Evolutionary conservation across 176 grass and related monocot species (phyloP), one percentile per base, ranked within the genome.

Genomic region (Raddia distichophylla): DNA sequence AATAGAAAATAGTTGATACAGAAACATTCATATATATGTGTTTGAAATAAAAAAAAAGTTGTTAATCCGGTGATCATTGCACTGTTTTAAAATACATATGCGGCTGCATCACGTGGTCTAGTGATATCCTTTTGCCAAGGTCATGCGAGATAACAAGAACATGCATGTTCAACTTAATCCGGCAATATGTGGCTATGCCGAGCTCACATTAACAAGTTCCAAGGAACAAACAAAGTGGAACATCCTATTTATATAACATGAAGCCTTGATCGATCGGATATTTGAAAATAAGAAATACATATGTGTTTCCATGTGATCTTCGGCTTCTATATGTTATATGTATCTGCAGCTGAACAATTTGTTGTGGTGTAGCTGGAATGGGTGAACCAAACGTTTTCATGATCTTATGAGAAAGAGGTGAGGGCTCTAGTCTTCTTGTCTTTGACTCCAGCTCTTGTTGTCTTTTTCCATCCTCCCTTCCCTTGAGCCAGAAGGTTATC

Each of bases 391-490:
- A 51, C 83, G 78, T 68, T 69, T 90, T 1, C 9, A 46, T 60
- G 53, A 5, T 22, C 35, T 33, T 37, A 40, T 40, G 64, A 78
- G 71, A 83, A 22, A 86, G 43, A 74, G 50, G 59, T 46, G n/a
- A 50, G 51, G 16, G 37, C 33, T 51, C 52, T 81, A 76, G 86
- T 93, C 88, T 91, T 93, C 96, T 95, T 93, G 88, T 93, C 90
- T 98, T 95, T 95, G 96, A 98, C 96, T 95, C 96, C 90, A 95
- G 93, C 79, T 86, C 88, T 91, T 89, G 89, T 91, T 84, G 75
- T 93, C 90, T 74, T 95, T 86, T 82, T 75, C 87, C 33, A 77
- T 87, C 86, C 86, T 92, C 78, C 82, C 59, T 67, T 90, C 59
- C 87, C 94, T 97, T 97, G 83, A 94, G 88, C 83, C 87, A 89